Conservation (phyloP, 805 yeast species). For the Danielia reshetovae region DNA sequence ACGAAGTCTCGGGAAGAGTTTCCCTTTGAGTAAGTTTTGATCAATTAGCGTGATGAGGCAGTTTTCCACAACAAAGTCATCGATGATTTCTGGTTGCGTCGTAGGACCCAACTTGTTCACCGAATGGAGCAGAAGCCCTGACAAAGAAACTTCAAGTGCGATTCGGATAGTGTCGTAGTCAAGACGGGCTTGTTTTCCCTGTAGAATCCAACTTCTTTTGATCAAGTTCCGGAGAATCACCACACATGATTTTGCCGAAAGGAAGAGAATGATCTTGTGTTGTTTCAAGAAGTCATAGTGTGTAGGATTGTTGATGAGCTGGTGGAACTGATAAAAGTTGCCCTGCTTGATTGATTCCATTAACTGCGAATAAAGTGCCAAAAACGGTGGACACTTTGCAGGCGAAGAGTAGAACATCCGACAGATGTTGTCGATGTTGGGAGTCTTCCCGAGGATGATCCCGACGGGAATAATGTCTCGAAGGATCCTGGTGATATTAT, state of each 20-base stretch:
- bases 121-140: constrained; percentile 8
- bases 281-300: constrained; percentile 35
- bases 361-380: constrained; percentile 35
- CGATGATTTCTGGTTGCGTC: constrained; percentile 11
- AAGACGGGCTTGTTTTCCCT: constrained; percentile 23
- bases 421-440: constrained; percentile 24
- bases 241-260: constrained; percentile 43
- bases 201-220: constrained; percentile 27
- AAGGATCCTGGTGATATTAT: constrained; percentile 41
- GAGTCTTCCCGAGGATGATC: constrained; percentile 51
- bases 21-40: constrained; percentile 51
- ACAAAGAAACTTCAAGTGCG: constrained; percentile 18
- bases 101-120: constrained; percentile 4
- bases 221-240: constrained; percentile 45
- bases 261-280: constrained; percentile 36
- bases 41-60: constrained; percentile 49
- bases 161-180: constrained; percentile 25
- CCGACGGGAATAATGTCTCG: constrained; percentile 50
- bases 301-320: constrained; percentile 17
- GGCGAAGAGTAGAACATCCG: constrained; percentile 14
- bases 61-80: constrained; percentile 46
- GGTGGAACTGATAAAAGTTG: constrained; percentile 32
- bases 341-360: constrained; percentile 40
- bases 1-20: constrained; percentile 39
- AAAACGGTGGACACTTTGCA: constrained; percentile 17